Percentiles rank a stretch among this genome's conserved stretches.
Conservation (phyloP, 371 early-diverging fungal genomes). For the Mortierella sp. region DNA sequence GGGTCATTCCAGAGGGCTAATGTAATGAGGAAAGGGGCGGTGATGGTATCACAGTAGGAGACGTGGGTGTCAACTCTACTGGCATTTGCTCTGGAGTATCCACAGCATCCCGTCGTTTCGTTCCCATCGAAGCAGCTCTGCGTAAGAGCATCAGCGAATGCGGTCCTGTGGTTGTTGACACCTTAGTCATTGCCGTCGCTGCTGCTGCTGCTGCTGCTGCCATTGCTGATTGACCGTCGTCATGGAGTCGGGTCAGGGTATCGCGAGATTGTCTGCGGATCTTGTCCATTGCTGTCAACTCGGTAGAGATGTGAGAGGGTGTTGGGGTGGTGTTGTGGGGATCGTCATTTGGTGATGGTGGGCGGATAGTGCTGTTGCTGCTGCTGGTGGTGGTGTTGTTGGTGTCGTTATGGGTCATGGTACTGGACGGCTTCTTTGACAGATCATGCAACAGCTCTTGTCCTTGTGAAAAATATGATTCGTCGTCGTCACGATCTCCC, state of each 20-base stretch:
- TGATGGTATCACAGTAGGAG: background rate
- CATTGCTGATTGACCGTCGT: slow-evolving; percentile 11
- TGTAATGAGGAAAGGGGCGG: background rate
- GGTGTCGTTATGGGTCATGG: background rate
- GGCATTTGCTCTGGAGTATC: background rate
- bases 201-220: no score
- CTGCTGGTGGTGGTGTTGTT: background rate
- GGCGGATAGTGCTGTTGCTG: background rate
- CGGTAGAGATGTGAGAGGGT: background rate
- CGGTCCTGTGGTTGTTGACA: slow-evolving; percentile 20
- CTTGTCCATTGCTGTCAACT: slow-evolving; percentile 13
- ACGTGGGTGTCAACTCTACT: background rate
- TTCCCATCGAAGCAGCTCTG: background rate
- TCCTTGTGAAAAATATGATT: background rate
- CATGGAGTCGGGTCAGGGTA: slow-evolving; percentile 27
- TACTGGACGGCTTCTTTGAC: background rate
- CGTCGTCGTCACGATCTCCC: background rate
- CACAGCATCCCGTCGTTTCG: background rate
- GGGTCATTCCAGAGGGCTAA: background rate
- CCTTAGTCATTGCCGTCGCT: background rate
- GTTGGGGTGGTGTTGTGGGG: background rate
- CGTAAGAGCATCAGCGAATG: slow-evolving; percentile 23
- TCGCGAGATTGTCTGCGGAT: slow-evolving; percentile 32
- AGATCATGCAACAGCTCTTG: background rate
- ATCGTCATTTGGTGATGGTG: background rate